Evolutionary conservation across 192 early-diverging fungal genomes (phyloP), one percentile per base, ranked within the genome.

Genomic region (Oehlia diaphana): DNA sequence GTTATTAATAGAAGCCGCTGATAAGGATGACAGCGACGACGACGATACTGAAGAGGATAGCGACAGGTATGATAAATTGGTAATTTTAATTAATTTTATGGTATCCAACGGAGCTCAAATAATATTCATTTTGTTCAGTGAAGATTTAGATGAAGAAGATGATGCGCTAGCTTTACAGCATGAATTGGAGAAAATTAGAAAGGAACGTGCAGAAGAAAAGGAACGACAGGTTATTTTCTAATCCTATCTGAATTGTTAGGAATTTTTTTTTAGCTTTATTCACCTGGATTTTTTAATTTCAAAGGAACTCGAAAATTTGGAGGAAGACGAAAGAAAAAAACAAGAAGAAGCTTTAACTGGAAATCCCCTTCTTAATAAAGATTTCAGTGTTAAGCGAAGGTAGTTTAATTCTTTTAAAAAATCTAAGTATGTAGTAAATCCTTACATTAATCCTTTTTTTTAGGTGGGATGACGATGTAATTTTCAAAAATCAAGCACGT

Each of bases 391-490:
- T 37, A 98, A 97, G 88, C 83, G 95, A 71, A 88, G 92, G 86
- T 89, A 85, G 66, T 66, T 26, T 62, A 35, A 31, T 47, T 42
- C 47, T 8, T 9, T 9, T 49, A 69, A 33, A 35, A 26, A 71
- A 68, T 58, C 71, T 23, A 31, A 31, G 31, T 31, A 58, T n/a
- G 21, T 31, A 1, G n/a, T 16, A 65, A 23, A 68, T 47, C 37
- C n/a, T 28, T 31, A 13, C 74, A 37, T 76, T 64, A 8, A 42
- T 33, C 19, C 12, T 37, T 39, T 44, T 47, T 49, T n/a, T 26
- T 23, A 90, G 95, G 71, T 98, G 97, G 98, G 97, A 99, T 82
- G 97, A 99, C 75, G 98, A 99, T 83, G 98, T 99, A 53, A 92
- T 99, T 50, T 99, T 99, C 84, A 95, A 95, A 81, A 98, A 99